Evolutionary conservation across 495 filamentous ascomycete species (phyloP), one percentile per base, ranked within the genome.

Genomic region (Annulohypoxylon nitens): DNA sequence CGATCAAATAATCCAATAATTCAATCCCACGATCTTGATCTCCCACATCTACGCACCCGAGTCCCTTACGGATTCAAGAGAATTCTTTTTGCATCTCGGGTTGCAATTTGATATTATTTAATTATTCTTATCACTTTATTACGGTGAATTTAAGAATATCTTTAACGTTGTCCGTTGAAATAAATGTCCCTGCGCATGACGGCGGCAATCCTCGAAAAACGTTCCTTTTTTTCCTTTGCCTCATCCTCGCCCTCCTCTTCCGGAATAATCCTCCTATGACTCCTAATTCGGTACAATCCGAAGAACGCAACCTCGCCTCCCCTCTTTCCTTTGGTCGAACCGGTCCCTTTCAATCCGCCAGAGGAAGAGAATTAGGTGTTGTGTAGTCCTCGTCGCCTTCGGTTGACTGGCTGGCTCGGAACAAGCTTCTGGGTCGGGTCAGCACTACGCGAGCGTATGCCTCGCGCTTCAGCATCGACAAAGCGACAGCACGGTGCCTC

Each of bases 401-500:
- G 71, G 67, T 77, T 78, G 72, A 76, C 77, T 79, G 82, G 77
- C 83, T 84, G 83, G 81, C 83, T 83, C 83, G 82, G 83, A 85
- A 83, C 79, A 75, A 53, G 80, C 75, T 83, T 85, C 83, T 85
- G 83, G 81, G 83, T 83, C 82, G 71, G 77, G 78, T 81, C 74
- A 83, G 77, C 70, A 77, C 16, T 67, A 70, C 75, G 70, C 77
- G 57, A 84, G 83, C 83, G 84, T 82, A 93, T 94, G 92, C 90
- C 91, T 90, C 90, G 89, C 83, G 80, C 81, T 77, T 88, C 89
- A 85, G 86, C 70, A 75, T 84, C 88, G 82, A 83, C 88, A 83
- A 91, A 91, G 87, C 86, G 87, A 88, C 85, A 87, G 79, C 82
- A 87, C 83, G 87, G 87, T 85, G 82, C 86, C 76, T 86, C 85